Base-by-base conservation (phyloP, 352 stramenopile genomes). In the Pythium vanterpoolii region DNA sequence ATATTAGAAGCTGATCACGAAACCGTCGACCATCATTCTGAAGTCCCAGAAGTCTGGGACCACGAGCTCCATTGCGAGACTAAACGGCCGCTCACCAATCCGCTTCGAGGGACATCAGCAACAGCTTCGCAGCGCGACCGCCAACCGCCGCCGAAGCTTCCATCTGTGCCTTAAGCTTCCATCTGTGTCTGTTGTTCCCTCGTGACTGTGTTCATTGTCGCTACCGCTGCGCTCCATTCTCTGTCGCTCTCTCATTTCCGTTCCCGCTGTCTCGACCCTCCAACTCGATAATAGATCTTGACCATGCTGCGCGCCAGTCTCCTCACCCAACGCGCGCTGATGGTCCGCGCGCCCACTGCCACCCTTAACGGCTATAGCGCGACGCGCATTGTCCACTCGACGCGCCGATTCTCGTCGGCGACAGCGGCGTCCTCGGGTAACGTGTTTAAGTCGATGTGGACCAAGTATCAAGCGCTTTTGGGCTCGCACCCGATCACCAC, bases 401-500 rank as follows among this genome's bases (percentile, higher is more conserved):
- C 51, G 23, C 42, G 47, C 0, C 54, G 54, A 13, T 62, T 44
- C 27, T n/a, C 48, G 5, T 61, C 53, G 18, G 40, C 52, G 1
- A 55, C 46, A 21, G 28, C 47, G 1, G 62, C 60, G 0, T 62
- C 58, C 14, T 65, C 48, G 27, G 23, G 21, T 1, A 45, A 62
- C 26, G 57, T 68, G 3, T 58, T 77, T 40, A 64, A 72, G 51
- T 64, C 64, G 39, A 48, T 56, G 49, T 91, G 82, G 84, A 54
- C 67, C 43, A 68, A 57, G 64, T 94, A 94, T 68, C 57, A 66
- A 39, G 44, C 38, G 33, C 56, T 89, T 33, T 61, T 94, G 33
- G 78, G 79, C 59, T 78, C 68, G 46, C 73, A 76, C 13, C 82
- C 84, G 44, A 19, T 91, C 23, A 36, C 53, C 18, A 92, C 82